Evolutionary conservation across 2,329 filamentous ascomycete genomes (phyloP).

Genomic region (Fusarium nelsonii): DNA sequence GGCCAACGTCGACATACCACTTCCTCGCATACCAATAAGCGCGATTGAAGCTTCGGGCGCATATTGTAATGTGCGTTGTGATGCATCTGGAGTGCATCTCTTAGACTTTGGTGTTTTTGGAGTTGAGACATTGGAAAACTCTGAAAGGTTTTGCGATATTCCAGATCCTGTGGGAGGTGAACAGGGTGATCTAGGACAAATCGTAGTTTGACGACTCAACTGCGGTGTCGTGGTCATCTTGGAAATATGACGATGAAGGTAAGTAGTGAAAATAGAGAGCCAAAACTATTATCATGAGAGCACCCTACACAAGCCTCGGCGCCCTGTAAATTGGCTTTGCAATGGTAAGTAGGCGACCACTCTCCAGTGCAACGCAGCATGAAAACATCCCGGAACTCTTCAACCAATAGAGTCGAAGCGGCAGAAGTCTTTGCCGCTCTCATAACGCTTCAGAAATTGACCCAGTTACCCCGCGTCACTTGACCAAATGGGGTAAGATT

Average conservation of each 20-base stretch:
- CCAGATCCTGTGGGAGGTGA: background rate
- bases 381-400: background rate
- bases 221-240: background rate
- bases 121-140: background rate
- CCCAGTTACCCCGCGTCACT: background rate
- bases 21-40: constrained; percentile 13
- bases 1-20: constrained; percentile 9
- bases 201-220: background rate
- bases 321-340: background rate
- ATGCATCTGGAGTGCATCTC: background rate
- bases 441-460: background rate
- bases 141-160: background rate
- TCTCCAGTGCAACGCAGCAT: background rate
- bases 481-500: background rate
- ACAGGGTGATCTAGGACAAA: background rate
- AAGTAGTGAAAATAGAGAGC: too few species aligned
- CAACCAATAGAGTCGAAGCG: background rate
- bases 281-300: background rate
- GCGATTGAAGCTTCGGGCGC: background rate
- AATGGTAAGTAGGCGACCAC: background rate
- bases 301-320: background rate
- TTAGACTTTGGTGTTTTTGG: background rate
- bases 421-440: constrained; percentile 10
- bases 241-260: too few species aligned
- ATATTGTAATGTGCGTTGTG: background rate